Base-by-base conservation (phyloP, 345 rosid genomes). In the Mangifera indica region DNA sequence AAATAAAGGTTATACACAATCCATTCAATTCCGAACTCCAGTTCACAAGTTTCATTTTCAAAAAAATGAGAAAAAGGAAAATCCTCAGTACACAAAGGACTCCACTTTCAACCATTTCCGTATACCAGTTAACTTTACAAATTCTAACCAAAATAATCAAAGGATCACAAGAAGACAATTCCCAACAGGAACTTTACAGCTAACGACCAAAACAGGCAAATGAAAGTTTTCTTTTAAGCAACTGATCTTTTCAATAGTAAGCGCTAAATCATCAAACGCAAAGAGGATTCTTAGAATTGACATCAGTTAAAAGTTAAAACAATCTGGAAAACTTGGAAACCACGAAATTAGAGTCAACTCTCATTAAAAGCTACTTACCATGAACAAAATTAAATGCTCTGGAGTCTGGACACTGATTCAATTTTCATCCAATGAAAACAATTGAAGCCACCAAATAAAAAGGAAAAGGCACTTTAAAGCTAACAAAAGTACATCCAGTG, bases 401-500 rank as follows among this genome's bases (percentile, higher is more conserved):
- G n/a, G n/a, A n/a, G n/a, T n/a, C n/a, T n/a, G 18, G 34, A 15
- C 11, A 24, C 14, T 5, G 17, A 58, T 58, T 58, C 55, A 58
- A 58, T 46, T 58, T 48, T 45, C 73, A n/a, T 18, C 66, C 44
- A 25, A 45, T 22, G 20, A 25, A 57, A 10, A 17, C 24, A 18
- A 57, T 26, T 5, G 14, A 69, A 17, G 40, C 26, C 21, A 42
- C 24, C 53, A 5, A 57, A 25, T 14, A 40, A 8, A 52, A 24
- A 10, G 26, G n/a, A 70, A n/a, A 57, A 29, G 65, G 45, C 65
- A 26, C 73, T 26, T 58, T 70, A 70, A 70, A 54, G 46, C 45
- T 46, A 70, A n/a, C n/a, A 45, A 44, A 59, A 59, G 65, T 18
- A 26, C 24, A 46, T 8, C 13, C 1, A 46, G 34, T 59, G 44